These are phyloP conservation scores for Acacia pycnantha DNA, from an alignment of 331 rosid species.

Conservation along the genomic window DNA sequence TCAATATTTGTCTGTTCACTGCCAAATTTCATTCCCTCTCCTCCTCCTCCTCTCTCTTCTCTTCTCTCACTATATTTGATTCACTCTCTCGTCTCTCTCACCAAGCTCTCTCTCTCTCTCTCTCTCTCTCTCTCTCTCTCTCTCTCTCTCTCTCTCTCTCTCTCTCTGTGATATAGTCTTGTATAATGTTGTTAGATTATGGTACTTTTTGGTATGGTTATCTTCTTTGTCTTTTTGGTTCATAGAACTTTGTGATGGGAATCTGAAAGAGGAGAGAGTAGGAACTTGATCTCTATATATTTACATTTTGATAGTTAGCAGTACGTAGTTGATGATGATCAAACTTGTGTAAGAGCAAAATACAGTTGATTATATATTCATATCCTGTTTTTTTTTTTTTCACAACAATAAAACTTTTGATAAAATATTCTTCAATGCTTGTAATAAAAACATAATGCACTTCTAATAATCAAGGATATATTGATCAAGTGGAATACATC, in stretches of 20 bases:
- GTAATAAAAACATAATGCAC: too few species aligned
- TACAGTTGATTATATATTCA: neutral
- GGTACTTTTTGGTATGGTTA: neutral
- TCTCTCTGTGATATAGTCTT: neutral
- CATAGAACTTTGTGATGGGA: neutral
- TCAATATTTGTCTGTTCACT: too few species aligned
- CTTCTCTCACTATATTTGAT: too few species aligned
- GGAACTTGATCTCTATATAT: neutral
- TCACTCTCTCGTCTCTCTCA: too few species aligned
- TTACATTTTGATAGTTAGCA: neutral
- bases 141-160: neutral
- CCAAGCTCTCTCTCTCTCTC: neutral
- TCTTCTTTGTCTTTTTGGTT: neutral
- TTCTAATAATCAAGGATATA: too few species aligned
- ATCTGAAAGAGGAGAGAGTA: neutral
- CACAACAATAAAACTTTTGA: too few species aligned
- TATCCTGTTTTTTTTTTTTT: neutral
- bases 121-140: too few species aligned
- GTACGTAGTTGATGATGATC: neutral
- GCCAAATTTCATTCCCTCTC: too few species aligned
- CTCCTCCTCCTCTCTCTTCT: too few species aligned
- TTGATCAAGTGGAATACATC: neutral
- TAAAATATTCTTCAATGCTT: neutral
- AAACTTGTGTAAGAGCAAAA: neutral
- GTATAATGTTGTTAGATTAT: too few species aligned